phyloP scores from a whole-genome alignment of 768 basidiomycete species.

The Amanita subjunquillea region DNA sequence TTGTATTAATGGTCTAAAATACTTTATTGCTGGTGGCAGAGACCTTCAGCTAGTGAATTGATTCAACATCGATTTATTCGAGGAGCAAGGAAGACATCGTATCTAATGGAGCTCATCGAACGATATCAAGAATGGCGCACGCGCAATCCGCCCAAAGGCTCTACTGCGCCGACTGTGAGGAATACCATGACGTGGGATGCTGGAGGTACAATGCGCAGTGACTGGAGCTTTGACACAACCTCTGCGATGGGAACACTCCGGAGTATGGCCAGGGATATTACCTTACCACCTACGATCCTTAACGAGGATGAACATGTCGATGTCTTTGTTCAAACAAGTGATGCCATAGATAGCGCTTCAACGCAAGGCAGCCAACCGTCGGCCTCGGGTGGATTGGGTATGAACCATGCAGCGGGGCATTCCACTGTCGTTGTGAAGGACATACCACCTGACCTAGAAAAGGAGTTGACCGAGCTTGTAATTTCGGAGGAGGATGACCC shows the following conservation, averaged over 20 bases:
- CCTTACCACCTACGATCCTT: conserved; percentile 31
- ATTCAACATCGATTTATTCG: conserved; percentile 91
- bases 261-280: conserved; percentile 58
- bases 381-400: conserved; percentile 28
- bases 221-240: conserved; percentile 94
- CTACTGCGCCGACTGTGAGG: conserved; percentile 43
- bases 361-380: conserved; percentile 54
- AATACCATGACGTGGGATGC: conserved; percentile 59
- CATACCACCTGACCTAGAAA: conserved; percentile 16
- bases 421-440: conserved; percentile 65
- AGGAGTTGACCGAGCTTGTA: neutral
- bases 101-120: conserved; percentile 81
- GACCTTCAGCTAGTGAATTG: conserved; percentile 85
- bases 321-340: conserved; percentile 28
- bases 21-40: conserved; percentile 29
- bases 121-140: conserved; percentile 72
- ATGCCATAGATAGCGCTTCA: conserved; percentile 51
- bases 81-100: conserved; percentile 70
- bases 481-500: conserved; percentile 23
- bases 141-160: conserved; percentile 46
- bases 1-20: conserved; percentile 4
- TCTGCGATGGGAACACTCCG: conserved; percentile 72
- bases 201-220: conserved; percentile 72
- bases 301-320: conserved; percentile 57
- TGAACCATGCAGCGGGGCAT: conserved; percentile 46